Base-by-base conservation (phyloP, 306 rosid species). In the Cucurbita maxima region DNA sequence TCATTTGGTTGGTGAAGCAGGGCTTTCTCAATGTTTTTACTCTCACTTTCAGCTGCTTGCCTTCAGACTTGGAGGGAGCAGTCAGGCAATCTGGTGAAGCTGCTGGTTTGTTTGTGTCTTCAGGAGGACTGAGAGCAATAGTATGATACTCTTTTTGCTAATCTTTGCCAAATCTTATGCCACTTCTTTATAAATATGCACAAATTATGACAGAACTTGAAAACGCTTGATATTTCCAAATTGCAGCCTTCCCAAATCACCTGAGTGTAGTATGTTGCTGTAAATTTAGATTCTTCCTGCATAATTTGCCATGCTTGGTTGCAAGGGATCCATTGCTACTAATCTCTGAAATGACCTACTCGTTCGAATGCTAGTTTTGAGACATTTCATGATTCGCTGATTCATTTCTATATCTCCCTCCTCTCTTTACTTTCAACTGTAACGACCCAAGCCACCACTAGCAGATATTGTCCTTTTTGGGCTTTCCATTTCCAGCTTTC, bases 51-150 rank as follows among this genome's bases (percentile, higher is more conserved):
- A 94, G 98, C 80, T 94, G 97, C 81, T 86, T 94, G 89, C 98
- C 98, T 78, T 75, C 97, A 22, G 88, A 94, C 78, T 85, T 90
- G 89, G 96, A 82, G 77, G 98, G 96, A 15, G 97, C 98, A 36
- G 97, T 90, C 75, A 86, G 83, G 52, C 98, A 94, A 81, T 94
- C 97, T 15, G 72, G 98, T 67, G 74, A 83, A 85, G 96, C 98
- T 10, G 82, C 88, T 43, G 90, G 89, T 53, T 34, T 61, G 7
- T 90, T 88, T 86, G 85, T 93, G 71, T 81, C 89, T 81, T 88
- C 98, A 12, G 98, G 98, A 82, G 98, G 98, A 69, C 58, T 81
- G 73, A 90, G 98, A 87, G 96, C 98, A 77, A 88, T 80, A 43
- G 97, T 93, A 90, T 19, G 94, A 60, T 3, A 60, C 67, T 36